Evolutionary conservation across 2,329 filamentous ascomycete species (phyloP).

Genomic region (Whalleya microplaca): DNA sequence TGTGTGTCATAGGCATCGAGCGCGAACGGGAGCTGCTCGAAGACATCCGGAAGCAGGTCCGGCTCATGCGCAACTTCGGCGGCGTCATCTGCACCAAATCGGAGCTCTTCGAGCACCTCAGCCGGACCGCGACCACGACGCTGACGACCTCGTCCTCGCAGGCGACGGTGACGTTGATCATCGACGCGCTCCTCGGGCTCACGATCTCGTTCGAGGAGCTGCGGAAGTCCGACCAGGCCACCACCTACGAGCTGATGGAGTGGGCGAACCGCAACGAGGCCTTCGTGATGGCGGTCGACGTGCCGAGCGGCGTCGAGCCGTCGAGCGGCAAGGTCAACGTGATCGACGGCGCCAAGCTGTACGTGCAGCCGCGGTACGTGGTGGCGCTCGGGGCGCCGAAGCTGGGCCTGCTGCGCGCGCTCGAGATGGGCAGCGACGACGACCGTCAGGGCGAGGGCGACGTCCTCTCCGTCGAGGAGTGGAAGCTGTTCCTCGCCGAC

Average conservation of each 20-base stretch:
- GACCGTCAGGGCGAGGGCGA: conserved; percentile 38
- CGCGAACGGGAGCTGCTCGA: conserved; percentile 80
- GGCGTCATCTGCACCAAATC: conserved; percentile 69
- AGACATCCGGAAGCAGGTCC: conserved; percentile 78
- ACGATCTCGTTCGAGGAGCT: conserved; percentile 89
- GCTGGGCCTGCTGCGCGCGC: conserved; percentile 77
- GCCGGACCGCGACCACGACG: conserved; percentile 47
- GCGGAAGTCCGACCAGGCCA: conserved; percentile 78
- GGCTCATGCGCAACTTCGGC: conserved; percentile 82
- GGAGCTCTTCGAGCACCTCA: conserved; percentile 64
- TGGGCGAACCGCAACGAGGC: conserved; percentile 91
- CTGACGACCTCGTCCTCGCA: conserved; percentile 34
- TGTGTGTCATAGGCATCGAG: conserved; percentile 85
- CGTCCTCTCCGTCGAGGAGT: conserved; percentile 58
- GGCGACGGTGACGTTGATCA: conserved; percentile 40
- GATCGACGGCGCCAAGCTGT: conserved; percentile 76
- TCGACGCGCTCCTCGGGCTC: conserved; percentile 86
- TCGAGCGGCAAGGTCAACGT: conserved; percentile 68
- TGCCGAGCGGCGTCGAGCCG: conserved; percentile 86
- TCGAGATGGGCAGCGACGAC: conserved; percentile 61
- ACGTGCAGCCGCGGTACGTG: conserved; percentile 80
- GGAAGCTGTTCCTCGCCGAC: conserved; percentile 84
- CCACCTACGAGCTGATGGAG: conserved; percentile 86
- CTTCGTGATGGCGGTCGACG: conserved; percentile 83
- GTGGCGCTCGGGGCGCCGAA: conserved; percentile 88